Base-by-base conservation (phyloP, 148 eudicot genomes). In the Polygonum aviculare region DNA sequence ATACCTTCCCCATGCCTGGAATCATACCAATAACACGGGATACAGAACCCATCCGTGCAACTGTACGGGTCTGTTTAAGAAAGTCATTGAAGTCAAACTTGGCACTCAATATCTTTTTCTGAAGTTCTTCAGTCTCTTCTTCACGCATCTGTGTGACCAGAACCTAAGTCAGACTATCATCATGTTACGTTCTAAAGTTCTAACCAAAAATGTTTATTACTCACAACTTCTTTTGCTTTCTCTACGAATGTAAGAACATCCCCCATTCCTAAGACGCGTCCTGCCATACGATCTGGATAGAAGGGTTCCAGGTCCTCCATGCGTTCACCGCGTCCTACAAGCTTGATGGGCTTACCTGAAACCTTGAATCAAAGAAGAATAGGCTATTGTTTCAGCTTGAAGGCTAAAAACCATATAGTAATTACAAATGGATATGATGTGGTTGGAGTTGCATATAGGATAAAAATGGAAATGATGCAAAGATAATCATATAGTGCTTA, bases 301-400 rank as follows among this genome's bases (percentile, higher is more conserved):
- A 94, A 94, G 74, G 97, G 98, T 81, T 94, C 98, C 33, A 94
- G 96, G 81, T 94, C 98, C 81, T 94, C 97, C 98, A 94, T 94
- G 47, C 92, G 89, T 82, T 94, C 98, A 55, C 98, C 98, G 67
- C 98, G 87, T 33, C 98, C 97, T 26, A 94, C 98, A 75, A 94
- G 98, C 81, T 94, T 94, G 81, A 94, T 92, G 80, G 98, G 98
- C 88, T 90, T 94, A 83, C 98, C 98, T 62, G 98, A 94, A 45
- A 94, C 98, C 98, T 94, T 67, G 1, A 80, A 76, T 14, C 11
- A 16, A 35, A 36, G 44, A 65, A 67, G 15, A 63, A 67, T 54
- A 15, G 44, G 72, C 41, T 67, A 15, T 10, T 60, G 69, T 31
- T 9, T 60, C 38, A 60, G 10, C 38, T 60, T 60, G 2, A 57